phyloP scores from a whole-genome alignment of 192 early-diverging fungal species.

The Phlyctochytrium arcticum region DNA sequence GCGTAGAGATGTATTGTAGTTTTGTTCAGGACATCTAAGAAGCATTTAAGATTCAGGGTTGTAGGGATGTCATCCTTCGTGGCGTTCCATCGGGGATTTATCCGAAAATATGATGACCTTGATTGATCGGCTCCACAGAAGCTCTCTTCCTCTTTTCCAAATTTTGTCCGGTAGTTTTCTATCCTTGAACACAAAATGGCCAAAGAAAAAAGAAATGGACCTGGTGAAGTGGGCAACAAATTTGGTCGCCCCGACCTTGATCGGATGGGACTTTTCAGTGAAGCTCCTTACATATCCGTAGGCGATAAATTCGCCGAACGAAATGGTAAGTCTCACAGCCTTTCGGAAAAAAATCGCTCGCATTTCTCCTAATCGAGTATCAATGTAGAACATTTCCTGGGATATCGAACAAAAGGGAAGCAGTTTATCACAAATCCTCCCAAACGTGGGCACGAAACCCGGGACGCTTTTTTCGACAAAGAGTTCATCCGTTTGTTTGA shows the following conservation, averaged over 20 bases:
- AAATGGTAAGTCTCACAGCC: constrained; percentile 25
- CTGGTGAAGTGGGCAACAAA: constrained; percentile 19
- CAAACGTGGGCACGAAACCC: constrained; percentile 48
- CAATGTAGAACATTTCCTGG: constrained; percentile 23
- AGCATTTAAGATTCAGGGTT: too few relatives aligned
- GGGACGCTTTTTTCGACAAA: constrained; percentile 53
- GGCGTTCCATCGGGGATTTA: too few relatives aligned
- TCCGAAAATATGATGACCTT: too few relatives aligned
- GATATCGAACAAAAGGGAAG: constrained; percentile 46
- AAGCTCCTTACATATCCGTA: constrained; percentile 44
- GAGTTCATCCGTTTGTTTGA: constrained; percentile 50
- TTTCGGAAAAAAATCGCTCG: constrained; percentile 4
- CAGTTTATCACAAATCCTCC: constrained; percentile 50
- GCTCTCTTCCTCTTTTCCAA: too few relatives aligned
- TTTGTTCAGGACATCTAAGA: too few relatives aligned
- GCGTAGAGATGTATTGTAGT: too few relatives aligned
- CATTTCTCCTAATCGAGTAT: background rate
- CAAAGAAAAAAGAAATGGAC: background rate
- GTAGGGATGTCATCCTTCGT: too few relatives aligned
- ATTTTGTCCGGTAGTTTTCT: too few relatives aligned
- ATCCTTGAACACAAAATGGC: too few relatives aligned
- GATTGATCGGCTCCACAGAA: too few relatives aligned
- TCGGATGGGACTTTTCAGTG: constrained; percentile 51
- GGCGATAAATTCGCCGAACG: constrained; percentile 39
- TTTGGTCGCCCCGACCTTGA: constrained; percentile 45